Conservation (phyloP, 2,329 filamentous ascomycete species). For the Colletotrichum sp. region DNA sequence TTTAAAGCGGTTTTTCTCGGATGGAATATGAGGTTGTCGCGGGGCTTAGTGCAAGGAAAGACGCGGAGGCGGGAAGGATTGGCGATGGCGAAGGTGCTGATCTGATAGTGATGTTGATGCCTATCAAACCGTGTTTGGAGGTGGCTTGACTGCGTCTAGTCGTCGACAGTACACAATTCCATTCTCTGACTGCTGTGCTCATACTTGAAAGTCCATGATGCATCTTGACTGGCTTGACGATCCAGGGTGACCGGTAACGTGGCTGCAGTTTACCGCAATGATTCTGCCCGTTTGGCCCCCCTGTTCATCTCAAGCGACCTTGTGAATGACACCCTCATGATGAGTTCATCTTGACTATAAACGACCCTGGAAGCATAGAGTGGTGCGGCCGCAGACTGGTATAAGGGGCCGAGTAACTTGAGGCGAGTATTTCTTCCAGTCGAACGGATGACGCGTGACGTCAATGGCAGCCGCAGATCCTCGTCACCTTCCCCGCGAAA, state of each 20-base stretch:
- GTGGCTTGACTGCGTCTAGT: slow-evolving; percentile 3
- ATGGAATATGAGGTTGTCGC: not conserved
- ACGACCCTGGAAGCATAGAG: not conserved
- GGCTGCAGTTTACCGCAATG: not conserved
- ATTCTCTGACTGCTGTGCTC: not conserved
- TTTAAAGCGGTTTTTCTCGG: not conserved
- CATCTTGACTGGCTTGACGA: not conserved
- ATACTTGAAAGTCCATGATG: not conserved
- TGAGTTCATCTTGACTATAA: not conserved
- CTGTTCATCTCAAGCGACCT: not conserved
- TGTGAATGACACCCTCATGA: not conserved
- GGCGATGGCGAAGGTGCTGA: not conserved
- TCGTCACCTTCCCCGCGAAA: not conserved
- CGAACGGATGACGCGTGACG: not conserved
- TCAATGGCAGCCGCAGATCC: slow-evolving; percentile 10
- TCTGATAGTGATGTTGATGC: slow-evolving; percentile 8
- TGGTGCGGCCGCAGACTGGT: not conserved
- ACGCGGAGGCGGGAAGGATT: not conserved
- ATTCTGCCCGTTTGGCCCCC: not conserved
- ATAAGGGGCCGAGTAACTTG: not conserved
- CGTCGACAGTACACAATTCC: slow-evolving; percentile 12
- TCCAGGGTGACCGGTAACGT: not conserved
- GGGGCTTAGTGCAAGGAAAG: not conserved
- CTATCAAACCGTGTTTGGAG: not conserved
- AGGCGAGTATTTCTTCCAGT: not conserved